Conservation (phyloP, 441 rosid species). For the Adansonia grandidieri region DNA sequence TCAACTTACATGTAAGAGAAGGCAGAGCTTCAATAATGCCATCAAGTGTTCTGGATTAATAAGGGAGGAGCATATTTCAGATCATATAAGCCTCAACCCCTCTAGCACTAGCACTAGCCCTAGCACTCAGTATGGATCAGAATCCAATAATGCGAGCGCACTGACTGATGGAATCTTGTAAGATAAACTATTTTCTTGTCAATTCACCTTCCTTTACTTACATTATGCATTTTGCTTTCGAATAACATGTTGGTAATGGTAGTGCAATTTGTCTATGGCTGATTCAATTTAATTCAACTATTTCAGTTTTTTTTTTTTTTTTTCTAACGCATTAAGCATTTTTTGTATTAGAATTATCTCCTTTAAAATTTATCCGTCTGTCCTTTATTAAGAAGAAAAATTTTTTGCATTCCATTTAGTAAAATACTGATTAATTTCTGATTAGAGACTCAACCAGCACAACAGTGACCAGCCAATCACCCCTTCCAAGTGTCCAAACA, state of each 20-base stretch:
- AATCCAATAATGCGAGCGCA: conserved; percentile 27
- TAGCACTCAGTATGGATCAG: neutral
- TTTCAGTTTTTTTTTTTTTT: neutral
- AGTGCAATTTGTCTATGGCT: too few relatives aligned
- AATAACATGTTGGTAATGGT: too few relatives aligned
- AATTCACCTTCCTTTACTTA: neutral
- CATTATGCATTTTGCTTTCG: neutral
- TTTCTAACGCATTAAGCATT: too few relatives aligned
- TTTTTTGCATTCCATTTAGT: conserved; percentile 1
- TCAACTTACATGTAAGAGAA: conserved; percentile 9
- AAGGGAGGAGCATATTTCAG: conserved; percentile 30
- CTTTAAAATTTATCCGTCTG: too few relatives aligned
- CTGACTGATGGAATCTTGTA: conserved; percentile 31
- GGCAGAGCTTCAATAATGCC: conserved; percentile 6
- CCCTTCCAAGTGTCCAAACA: conserved; percentile 31
- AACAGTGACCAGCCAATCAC: conserved; percentile 19
- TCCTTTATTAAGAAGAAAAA: neutral
- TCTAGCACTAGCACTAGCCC: conserved; percentile 13
- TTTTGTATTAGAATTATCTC: too few relatives aligned
- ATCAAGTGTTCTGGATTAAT: conserved; percentile 37
- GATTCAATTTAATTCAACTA: neutral
- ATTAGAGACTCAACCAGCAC: conserved; percentile 24
- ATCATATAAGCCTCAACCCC: conserved; percentile 22
- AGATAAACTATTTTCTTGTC: conserved; percentile 5
- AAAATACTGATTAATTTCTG: conserved; percentile 10